phyloP scores from a whole-genome alignment of 768 basidiomycete genomes.

The Mycena pura region DNA sequence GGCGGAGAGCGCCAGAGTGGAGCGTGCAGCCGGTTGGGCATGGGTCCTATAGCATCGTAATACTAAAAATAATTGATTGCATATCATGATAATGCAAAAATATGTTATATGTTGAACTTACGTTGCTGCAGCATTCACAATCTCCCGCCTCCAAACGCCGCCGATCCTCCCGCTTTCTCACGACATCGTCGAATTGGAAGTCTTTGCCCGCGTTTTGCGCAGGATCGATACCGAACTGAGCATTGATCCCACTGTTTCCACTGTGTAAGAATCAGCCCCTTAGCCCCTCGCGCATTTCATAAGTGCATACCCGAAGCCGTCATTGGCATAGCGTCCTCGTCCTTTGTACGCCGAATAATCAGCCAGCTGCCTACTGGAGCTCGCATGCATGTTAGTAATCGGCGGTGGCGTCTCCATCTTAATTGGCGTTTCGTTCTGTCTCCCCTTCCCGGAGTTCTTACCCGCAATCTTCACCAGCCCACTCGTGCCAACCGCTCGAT shows the following conservation, averaged over 20 bases:
- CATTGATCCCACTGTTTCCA: constrained; percentile 46
- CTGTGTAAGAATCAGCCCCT: neutral
- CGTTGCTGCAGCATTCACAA: constrained; percentile 69
- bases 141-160: constrained; percentile 61
- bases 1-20: constrained; percentile 61
- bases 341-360: constrained; percentile 40
- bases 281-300: neutral
- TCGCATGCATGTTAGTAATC: constrained; percentile 14
- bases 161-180: constrained; percentile 58
- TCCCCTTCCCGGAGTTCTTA: neutral
- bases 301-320: constrained; percentile 7
- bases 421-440: neutral
- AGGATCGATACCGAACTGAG: constrained; percentile 58
- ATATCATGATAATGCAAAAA: constrained; percentile 63
- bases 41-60: constrained; percentile 58
- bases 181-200: constrained; percentile 63
- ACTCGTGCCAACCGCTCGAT: neutral
- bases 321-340: constrained; percentile 46
- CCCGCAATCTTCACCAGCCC: neutral
- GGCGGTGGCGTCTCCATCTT: constrained; percentile 13
- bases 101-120: constrained; percentile 42
- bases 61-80: constrained; percentile 69
- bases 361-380: constrained; percentile 21
- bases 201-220: constrained; percentile 55
- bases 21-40: constrained; percentile 53